These are phyloP conservation scores for Xylariaceae sp. DNA, from an alignment of 2,329 filamentous ascomycete species.

Conservation along the genomic window DNA sequence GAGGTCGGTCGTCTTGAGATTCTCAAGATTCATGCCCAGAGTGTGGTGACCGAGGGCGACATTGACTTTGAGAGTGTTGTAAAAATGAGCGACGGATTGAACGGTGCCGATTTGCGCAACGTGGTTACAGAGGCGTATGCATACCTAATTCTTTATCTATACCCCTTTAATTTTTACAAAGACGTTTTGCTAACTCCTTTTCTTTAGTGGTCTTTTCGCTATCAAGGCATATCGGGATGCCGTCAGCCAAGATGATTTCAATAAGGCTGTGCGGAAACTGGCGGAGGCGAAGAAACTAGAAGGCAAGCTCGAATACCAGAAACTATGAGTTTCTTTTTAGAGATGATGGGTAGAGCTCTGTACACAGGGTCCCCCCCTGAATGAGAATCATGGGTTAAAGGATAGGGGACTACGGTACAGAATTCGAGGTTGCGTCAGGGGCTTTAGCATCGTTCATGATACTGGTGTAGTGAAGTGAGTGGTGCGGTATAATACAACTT, in stretches of 20 bases:
- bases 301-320: constrained; percentile 96
- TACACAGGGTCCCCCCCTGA: too few species aligned
- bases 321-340: constrained; percentile 57
- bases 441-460: too few species aligned
- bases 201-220: constrained; percentile 75
- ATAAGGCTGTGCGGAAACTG: constrained; percentile 97
- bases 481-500: too few species aligned
- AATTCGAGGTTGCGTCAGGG: too few species aligned
- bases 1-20: constrained; percentile 95
- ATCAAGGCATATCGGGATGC: constrained; percentile 98
- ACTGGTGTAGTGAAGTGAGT: too few species aligned
- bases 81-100: constrained; percentile 98
- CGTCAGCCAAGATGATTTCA: constrained; percentile 98
- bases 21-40: constrained; percentile 89
- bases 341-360: background rate
- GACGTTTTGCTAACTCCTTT: constrained; percentile 25
- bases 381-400: background rate
- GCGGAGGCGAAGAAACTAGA: constrained; percentile 97
- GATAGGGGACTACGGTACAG: background rate
- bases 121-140: constrained; percentile 97
- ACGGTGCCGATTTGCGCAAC: constrained; percentile 94
- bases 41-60: constrained; percentile 85
- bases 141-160: background rate
- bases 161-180: background rate
- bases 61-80: constrained; percentile 99